Percentiles rank a stretch among this genome's conserved stretches.
These are phyloP conservation scores for Fusarium neocosmosporiellum DNA, from an alignment of 2,329 filamentous ascomycete species.

Conservation along the genomic window DNA sequence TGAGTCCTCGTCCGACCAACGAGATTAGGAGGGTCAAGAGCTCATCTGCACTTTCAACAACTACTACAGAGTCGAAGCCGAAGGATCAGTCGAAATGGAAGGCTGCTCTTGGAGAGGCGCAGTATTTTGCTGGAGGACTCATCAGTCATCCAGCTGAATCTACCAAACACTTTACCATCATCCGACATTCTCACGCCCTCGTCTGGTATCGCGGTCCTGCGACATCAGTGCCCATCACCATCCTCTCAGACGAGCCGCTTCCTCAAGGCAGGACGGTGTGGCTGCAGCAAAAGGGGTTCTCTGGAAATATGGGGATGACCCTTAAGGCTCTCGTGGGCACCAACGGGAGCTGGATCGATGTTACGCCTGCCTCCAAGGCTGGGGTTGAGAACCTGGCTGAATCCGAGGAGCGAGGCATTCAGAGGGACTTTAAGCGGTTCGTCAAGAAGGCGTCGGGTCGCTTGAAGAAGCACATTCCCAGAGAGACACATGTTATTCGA, in stretches of 20 bases:
- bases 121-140: slow-evolving; percentile 74
- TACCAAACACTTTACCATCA: slow-evolving; percentile 72
- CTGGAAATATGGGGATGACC: slow-evolving; percentile 75
- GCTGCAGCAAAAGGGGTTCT: slow-evolving; percentile 76
- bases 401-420: slow-evolving; percentile 72
- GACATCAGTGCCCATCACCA: slow-evolving; percentile 72
- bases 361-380: slow-evolving; percentile 68
- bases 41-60: slow-evolving; percentile 45
- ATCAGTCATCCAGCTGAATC: slow-evolving; percentile 72
- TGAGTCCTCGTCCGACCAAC: slow-evolving; percentile 21
- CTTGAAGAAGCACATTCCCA: slow-evolving; percentile 60
- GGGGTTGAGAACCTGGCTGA: slow-evolving; percentile 60
- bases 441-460: slow-evolving; percentile 63
- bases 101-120: slow-evolving; percentile 65
- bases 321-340: slow-evolving; percentile 71
- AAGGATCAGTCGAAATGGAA: slow-evolving; percentile 55
- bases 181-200: slow-evolving; percentile 72
- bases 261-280: slow-evolving; percentile 70
- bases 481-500: slow-evolving; percentile 73
- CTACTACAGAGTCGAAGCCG: slow-evolving; percentile 17
- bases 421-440: slow-evolving; percentile 75
- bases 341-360: slow-evolving; percentile 72
- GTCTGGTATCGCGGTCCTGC: slow-evolving; percentile 74
- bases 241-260: slow-evolving; percentile 69
- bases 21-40: slow-evolving; percentile 48